A percentile compares a stretch with the other conserved stretches of the same genome.
Evolutionary conservation across 352 stramenopile species (phyloP).

Genomic region (Phytophthora kernoviae): DNA sequence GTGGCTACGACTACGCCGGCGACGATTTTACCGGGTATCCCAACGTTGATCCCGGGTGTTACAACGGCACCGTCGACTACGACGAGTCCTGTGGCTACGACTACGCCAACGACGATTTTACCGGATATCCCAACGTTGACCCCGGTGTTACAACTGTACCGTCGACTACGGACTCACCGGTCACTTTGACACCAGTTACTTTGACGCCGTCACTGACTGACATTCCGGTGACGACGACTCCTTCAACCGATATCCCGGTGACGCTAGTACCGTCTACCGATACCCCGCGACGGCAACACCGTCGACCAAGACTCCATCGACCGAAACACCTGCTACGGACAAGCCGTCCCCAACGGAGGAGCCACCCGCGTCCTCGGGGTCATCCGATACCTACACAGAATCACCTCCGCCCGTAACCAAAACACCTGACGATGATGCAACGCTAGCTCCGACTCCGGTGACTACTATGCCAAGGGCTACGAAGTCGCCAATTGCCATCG

Average conservation of each 20-base stretch:
- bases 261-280: slow-evolving; percentile 2
- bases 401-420: slow-evolving; percentile 27
- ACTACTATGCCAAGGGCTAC: slow-evolving; percentile 26
- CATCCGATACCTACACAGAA: slow-evolving; percentile 5
- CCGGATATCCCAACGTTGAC: slow-evolving; percentile 20
- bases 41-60: slow-evolving; percentile 9
- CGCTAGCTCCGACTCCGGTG: slow-evolving; percentile 22
- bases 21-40: slow-evolving; percentile 17
- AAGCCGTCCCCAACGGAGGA: slow-evolving; percentile 12
- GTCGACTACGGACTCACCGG: slow-evolving; percentile 16
- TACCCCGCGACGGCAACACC: slow-evolving; percentile 9
- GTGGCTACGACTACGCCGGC: slow-evolving; percentile 10
- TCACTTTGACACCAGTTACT: slow-evolving; percentile 13
- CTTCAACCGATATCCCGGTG: slow-evolving; percentile 1
- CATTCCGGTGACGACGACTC: not conserved
- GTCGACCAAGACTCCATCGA: slow-evolving; percentile 7
- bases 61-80: slow-evolving; percentile 15
- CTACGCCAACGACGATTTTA: slow-evolving; percentile 10
- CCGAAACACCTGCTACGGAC: slow-evolving; percentile 13
- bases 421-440: slow-evolving; percentile 12
- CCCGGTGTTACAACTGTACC: slow-evolving; percentile 6
- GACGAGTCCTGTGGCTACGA: slow-evolving; percentile 18
- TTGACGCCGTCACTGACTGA: slow-evolving; percentile 5
- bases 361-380: slow-evolving; percentile 15
- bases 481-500: slow-evolving; percentile 45